Evolutionary conservation across 306 rosid species (phyloP), one percentile per base, ranked within the genome.

Genomic region (Cicer bijugum): DNA sequence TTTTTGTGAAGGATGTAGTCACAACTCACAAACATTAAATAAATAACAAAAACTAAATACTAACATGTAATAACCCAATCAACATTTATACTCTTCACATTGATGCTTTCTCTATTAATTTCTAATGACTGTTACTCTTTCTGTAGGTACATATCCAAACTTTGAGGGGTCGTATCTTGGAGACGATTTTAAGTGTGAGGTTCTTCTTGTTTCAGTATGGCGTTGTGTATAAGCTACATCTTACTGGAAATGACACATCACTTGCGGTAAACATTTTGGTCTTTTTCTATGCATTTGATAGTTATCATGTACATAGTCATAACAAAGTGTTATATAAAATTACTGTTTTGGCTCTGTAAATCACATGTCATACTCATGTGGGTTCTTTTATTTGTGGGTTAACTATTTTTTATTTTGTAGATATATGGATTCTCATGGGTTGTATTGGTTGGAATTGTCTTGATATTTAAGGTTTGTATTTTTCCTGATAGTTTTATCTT

Each of bases 371-470:
- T 51, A 42, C 12, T 62, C 20, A 15, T 33, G 4, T 53, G 33
- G 19, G 53, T 82, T 45, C 62, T 19, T 12, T 44, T 42, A 20
- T 50, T 40, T 42, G 17, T 44, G 60, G 66, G 39, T 64, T 82
- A 73, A 84, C 72, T 35, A 60, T 56, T 80, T 46, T 58, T 35
- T 64, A 12, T 44, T 82, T 17, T 83, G 43, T 78, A 94, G 99
- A 44, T 91, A 45, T 91, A 91, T 80, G 99, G 99, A 74, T 91
- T 87, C 88, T 94, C 99, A 9, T 94, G 99, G 97, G 89, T 17
- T 52, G 95, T 88, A 52, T 76, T 94, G 80, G 84, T 91, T 69
- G 88, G 80, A 69, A 43, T 94, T 76, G 96, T 85, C 77, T 56
- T 94, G 86, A 83, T 91, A 71, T 91, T 87, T 78, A 94, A 94